These are phyloP conservation scores for Yamadazyma paraphyllophila DNA, from an alignment of 805 yeast genomes.

Conservation along the genomic window DNA sequence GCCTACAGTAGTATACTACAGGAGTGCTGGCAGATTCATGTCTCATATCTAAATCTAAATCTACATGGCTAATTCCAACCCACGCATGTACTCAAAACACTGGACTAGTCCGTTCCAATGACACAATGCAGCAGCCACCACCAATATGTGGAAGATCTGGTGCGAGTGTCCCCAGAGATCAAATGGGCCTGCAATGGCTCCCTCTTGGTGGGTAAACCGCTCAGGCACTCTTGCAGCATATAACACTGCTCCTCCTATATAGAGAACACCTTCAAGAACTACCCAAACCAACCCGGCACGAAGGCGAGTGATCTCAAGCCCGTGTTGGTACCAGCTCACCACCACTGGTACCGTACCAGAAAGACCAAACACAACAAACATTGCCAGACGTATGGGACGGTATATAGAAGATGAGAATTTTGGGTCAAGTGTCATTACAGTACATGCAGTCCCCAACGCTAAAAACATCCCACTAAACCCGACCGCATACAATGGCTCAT, in stretches of 20 bases:
- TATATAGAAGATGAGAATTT: conserved; percentile 67
- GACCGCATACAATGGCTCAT: conserved; percentile 33
- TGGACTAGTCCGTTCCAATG: conserved; percentile 65
- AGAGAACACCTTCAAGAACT: conserved; percentile 66
- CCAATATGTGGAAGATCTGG: conserved; percentile 77
- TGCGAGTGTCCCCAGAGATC: conserved; percentile 81
- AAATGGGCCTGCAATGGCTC: conserved; percentile 32
- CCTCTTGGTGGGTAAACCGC: conserved; percentile 36
- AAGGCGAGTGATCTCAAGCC: conserved; percentile 44
- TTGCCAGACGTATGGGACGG: conserved; percentile 72
- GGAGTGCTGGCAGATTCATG: no score
- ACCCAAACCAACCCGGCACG: conserved; percentile 64
- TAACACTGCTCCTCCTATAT: conserved; percentile 74
- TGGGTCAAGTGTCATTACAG: conserved; percentile 60
- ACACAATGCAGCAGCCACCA: conserved; percentile 71
- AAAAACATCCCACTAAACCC: conserved; percentile 48
- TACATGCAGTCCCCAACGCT: conserved; percentile 59
- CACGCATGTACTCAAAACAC: conserved; percentile 47
- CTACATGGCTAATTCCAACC: background rate
- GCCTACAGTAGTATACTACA: no score
- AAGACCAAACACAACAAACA: conserved; percentile 80
- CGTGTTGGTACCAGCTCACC: conserved; percentile 50
- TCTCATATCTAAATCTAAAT: no score
- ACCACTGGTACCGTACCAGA: conserved; percentile 72
- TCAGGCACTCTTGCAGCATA: conserved; percentile 84